Conservation (phyloP, 2,329 filamentous ascomycete genomes). For the Trichoderma citrinoviride region DNA sequence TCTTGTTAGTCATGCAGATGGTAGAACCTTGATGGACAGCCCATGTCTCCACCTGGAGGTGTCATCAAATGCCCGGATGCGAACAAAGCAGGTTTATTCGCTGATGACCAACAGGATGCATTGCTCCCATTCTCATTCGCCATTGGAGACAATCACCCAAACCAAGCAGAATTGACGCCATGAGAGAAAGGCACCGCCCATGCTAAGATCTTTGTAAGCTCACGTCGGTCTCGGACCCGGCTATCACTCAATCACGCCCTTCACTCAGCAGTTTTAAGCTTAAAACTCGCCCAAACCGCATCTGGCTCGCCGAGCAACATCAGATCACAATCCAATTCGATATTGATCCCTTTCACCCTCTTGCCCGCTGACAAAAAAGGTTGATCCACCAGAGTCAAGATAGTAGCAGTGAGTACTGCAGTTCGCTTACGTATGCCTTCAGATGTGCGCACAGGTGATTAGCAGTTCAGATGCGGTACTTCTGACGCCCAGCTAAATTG, state of each 20-base stretch:
- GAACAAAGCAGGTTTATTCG: neutral
- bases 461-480: too few species aligned
- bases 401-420: too few species aligned
- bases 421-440: too few species aligned
- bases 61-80: neutral
- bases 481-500: too few species aligned
- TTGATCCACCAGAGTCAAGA: too few species aligned
- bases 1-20: neutral
- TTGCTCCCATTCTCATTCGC: too few species aligned
- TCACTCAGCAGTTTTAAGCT: neutral
- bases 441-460: too few species aligned
- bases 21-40: constrained; percentile 2
- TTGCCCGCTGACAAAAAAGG: too few species aligned
- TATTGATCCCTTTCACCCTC: too few species aligned
- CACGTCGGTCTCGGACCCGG: neutral
- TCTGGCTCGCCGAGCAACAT: neutral
- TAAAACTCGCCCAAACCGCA: constrained; percentile 5
- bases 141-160: too few species aligned
- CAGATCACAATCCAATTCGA: neutral
- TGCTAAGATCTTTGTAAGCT: neutral
- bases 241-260: neutral
- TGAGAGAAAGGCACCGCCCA: too few species aligned
- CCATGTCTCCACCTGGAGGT: neutral
- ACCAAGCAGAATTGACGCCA: too few species aligned
- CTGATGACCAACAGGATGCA: neutral